Evolutionary conservation across 805 yeast genomes (phyloP).

Genomic region (Ogataea allantospora): DNA sequence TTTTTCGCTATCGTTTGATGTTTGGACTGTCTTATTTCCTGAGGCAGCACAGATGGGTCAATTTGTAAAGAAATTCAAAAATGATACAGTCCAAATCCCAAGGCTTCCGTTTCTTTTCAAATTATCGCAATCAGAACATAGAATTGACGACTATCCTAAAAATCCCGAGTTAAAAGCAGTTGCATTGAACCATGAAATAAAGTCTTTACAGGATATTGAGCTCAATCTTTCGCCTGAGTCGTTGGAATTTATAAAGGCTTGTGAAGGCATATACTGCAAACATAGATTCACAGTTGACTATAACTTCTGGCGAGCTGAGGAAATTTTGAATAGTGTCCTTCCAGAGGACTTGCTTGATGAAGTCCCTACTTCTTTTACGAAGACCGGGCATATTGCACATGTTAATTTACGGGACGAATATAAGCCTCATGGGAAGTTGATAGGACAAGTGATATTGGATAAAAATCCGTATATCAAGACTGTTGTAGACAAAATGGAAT

Average conservation of each 20-base stretch:
- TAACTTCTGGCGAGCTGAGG: conserved; percentile 86
- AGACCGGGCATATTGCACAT: conserved; percentile 95
- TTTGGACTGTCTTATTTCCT: conserved; percentile 68
- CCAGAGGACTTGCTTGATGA: conserved; percentile 72
- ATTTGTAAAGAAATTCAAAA: conserved; percentile 57
- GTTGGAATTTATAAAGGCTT: conserved; percentile 43
- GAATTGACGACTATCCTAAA: neutral
- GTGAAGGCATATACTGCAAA: conserved; percentile 46
- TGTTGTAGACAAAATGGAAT: conserved; percentile 87
- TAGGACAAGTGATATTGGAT: conserved; percentile 88
- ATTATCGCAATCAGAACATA: conserved; percentile 5
- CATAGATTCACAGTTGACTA: conserved; percentile 63
- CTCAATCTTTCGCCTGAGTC: conserved; percentile 43
- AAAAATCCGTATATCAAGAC: conserved; percentile 80
- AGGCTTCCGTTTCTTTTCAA: conserved; percentile 67
- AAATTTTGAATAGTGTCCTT: conserved; percentile 70
- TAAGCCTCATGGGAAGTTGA: conserved; percentile 73
- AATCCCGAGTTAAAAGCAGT: conserved; percentile 48
- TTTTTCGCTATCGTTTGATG: conserved; percentile 55
- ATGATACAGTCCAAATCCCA: conserved; percentile 68
- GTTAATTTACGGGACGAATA: conserved; percentile 80
- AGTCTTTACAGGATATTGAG: conserved; percentile 37
- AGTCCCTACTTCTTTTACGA: conserved; percentile 86
- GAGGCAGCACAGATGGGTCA: conserved; percentile 61
- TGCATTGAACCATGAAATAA: conserved; percentile 54